These are phyloP conservation scores for Moniliella sp. DNA, from an alignment of 1,284 basidiomycete genomes.

Conservation along the genomic window DNA sequence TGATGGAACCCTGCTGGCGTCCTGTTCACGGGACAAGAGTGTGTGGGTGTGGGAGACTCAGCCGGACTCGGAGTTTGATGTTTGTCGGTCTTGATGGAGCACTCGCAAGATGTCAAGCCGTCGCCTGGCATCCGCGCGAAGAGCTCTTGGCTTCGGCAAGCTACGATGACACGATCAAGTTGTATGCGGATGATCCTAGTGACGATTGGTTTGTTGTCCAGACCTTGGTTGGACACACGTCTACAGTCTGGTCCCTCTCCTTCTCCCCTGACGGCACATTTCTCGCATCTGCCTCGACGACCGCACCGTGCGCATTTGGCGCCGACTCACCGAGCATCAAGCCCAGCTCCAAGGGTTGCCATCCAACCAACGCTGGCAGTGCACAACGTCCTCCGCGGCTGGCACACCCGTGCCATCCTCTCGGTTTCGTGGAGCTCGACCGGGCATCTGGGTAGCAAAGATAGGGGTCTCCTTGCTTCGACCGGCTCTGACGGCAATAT, in stretches of 20 bases:
- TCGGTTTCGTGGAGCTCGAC: constrained; percentile 48
- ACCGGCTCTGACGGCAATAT: constrained; percentile 57
- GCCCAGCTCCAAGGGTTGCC: constrained; percentile 19
- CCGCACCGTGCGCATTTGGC: constrained; percentile 44
- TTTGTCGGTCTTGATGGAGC: constrained; percentile 86
- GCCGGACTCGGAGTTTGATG: constrained; percentile 49
- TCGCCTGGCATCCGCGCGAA: constrained; percentile 82
- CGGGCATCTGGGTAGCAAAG: constrained; percentile 22
- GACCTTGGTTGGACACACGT: constrained; percentile 53
- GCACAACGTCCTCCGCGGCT: constrained; percentile 23
- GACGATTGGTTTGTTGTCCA: constrained; percentile 82
- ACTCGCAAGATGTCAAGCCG: constrained; percentile 85
- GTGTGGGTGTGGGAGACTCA: constrained; percentile 97
- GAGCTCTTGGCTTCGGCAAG: constrained; percentile 90
- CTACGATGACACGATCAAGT: constrained; percentile 86
- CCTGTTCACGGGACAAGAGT: constrained; percentile 80
- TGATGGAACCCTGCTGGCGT: constrained; percentile 61
- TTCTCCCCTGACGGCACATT: constrained; percentile 57
- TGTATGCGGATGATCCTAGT: constrained; percentile 76
- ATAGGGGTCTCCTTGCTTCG: constrained; percentile 39
- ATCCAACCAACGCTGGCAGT: constrained; percentile 34
- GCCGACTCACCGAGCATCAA: constrained; percentile 19
- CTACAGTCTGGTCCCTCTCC: constrained; percentile 72
- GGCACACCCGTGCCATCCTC: constrained; percentile 54
- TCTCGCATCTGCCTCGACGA: constrained; percentile 65